These are phyloP conservation scores for Coniochaeta prunicola DNA, from an alignment of 2,329 filamentous ascomycete species.

Conservation along the genomic window DNA sequence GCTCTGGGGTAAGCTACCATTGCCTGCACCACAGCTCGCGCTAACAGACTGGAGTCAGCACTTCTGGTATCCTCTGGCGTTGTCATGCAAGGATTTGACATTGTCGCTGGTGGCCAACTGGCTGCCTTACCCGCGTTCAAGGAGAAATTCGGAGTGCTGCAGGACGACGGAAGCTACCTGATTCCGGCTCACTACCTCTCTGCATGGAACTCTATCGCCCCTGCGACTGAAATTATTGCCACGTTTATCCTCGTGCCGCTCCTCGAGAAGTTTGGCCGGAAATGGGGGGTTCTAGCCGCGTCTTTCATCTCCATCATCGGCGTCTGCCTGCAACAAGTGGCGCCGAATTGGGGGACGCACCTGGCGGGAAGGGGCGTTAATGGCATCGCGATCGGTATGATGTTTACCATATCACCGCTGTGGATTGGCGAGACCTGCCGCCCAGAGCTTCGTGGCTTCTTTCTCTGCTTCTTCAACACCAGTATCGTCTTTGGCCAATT, in stretches of 20 bases:
- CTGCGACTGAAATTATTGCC: constrained; percentile 17
- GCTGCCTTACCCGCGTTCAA: constrained; percentile 20
- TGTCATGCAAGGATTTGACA: constrained; percentile 23
- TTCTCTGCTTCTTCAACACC: constrained; percentile 28
- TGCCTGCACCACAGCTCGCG: not conserved
- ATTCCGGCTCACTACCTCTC: constrained; percentile 22
- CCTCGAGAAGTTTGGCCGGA: constrained; percentile 23
- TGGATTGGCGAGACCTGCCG: constrained; percentile 29
- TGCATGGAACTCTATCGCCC: constrained; percentile 21
- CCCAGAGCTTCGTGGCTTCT: constrained; percentile 28
- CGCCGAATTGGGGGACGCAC: constrained; percentile 18
- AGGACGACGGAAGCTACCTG: constrained; percentile 17
- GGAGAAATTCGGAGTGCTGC: constrained; percentile 17
- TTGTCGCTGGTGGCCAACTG: constrained; percentile 21
- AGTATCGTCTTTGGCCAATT: constrained; percentile 29
- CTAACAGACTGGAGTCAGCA: constrained; percentile 7
- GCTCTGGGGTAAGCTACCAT: constrained; percentile 16
- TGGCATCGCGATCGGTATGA: constrained; percentile 23
- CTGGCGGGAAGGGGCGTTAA: constrained; percentile 18
- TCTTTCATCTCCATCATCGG: not conserved
- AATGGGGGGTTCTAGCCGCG: constrained; percentile 7
- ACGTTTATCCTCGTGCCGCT: constrained; percentile 19
- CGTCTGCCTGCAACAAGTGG: constrained; percentile 10
- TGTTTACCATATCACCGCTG: constrained; percentile 27
- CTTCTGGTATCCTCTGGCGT: constrained; percentile 20